Base-by-base conservation (phyloP, 768 basidiomycete genomes). In the Amanita jacksonii region DNA sequence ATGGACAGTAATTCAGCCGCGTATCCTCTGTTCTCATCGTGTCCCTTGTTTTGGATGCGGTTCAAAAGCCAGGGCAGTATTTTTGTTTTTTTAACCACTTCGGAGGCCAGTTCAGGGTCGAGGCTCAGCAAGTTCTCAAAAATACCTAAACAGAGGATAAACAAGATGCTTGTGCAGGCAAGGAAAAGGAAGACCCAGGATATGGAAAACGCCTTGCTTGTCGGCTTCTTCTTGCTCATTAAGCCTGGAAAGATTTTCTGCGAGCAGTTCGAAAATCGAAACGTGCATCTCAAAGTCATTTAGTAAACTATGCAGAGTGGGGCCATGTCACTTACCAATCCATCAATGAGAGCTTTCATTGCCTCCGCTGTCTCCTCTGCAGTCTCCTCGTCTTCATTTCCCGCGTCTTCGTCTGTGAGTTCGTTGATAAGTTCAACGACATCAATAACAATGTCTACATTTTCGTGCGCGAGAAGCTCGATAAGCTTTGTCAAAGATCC, bases 371-470 rank as follows among this genome's bases (percentile, higher is more conserved):
- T 64, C 22, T 68, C 69, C 47, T 78, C 76, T 42, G 74, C 77
- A 44, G 76, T 76, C 18, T 82, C 83, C 0, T 83, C 75, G 8
- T 76, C 75, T 53, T 82, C 86, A 38, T 85, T 81, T 4, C 85
- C 86, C 1, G 89, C 88, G 53, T 98, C 94, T 62, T 98, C 96
- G 52, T 99, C 96, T 1, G 92, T 94, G 49, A 97, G 72, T 62
- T 99, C 96, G 54, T 91, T 83, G 4, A 99, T 69, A 15, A 94
- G 74, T 57, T 93, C 88, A 27, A 98, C 81, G 24, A 90, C 85
- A 52, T 96, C 92, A 43, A 98, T 86, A n/a, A 87, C 86, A 48
- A 99, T 97, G 63, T 99, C 96, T 37, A 83, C 74, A 59, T 99
- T 99, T 62, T 99, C 96, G 58, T 99, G 93, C 45, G 80, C 87